Percentiles rank a stretch among this genome's conserved stretches.
Evolutionary conservation across 805 yeast genomes (phyloP).

Genomic region (Saccharomycopsis schoenii): DNA sequence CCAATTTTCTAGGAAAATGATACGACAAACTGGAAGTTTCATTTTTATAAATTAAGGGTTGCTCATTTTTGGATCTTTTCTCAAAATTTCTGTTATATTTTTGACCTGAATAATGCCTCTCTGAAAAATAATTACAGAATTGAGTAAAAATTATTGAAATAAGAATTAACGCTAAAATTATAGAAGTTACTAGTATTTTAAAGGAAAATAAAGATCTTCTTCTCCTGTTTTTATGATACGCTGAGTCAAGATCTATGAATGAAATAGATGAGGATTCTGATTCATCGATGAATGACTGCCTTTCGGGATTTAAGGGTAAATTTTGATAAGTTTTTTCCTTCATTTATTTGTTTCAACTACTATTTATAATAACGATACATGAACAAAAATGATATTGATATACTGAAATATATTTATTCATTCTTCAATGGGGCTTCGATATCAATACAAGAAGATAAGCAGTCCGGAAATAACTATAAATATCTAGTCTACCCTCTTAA

Average conservation of each 20-base stretch:
- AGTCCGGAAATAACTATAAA: too few species aligned
- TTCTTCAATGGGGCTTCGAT: too few species aligned
- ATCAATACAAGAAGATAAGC: too few species aligned
- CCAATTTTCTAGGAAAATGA: too few species aligned
- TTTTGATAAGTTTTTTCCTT: background rate
- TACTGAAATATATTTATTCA: too few species aligned
- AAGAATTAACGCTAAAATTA: background rate
- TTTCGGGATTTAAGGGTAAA: background rate
- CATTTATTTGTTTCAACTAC: background rate
- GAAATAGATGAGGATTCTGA: background rate
- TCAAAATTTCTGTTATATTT: too few species aligned
- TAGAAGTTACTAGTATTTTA: background rate
- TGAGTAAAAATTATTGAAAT: background rate
- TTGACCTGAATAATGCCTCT: background rate
- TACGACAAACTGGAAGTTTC: too few species aligned
- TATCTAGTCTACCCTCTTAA: too few species aligned
- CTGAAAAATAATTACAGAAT: background rate
- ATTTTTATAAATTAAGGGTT: too few species aligned
- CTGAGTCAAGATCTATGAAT: background rate
- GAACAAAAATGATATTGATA: too few species aligned
- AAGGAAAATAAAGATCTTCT: background rate
- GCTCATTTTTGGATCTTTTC: too few species aligned
- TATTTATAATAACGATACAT: too few species aligned
- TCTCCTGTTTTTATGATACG: background rate
- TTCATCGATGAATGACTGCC: background rate